Evolutionary conservation across 164 flowering plant species (phyloP), one percentile per base, ranked within the genome.

Genomic region (Warburgia ugandensis): DNA sequence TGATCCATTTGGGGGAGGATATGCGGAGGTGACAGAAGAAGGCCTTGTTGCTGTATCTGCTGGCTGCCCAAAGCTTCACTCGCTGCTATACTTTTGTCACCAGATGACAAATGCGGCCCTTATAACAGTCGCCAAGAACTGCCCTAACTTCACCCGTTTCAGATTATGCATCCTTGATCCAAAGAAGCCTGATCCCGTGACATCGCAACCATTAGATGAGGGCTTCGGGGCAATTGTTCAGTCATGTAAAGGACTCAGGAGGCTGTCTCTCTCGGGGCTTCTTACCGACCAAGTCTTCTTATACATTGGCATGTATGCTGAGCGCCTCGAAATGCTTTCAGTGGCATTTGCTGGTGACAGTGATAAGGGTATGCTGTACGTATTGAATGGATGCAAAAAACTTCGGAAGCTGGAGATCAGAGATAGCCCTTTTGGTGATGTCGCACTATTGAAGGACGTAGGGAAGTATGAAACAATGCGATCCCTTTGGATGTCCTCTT

Each of bases 401-500:
- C 74, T 91, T 17, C 65, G 81, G 45, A 91, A 91, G 73, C 77
- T 91, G 12, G 96, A 84, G 65, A 84, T 91, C 55, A 71, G 84
- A 68, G 92, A 87, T 60, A 50, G 92, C 62, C 98, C 94, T 4
- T 85, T 87, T 52, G 95, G 96, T 32, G 64, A 86, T 56, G 54
- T 31, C 55, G 98, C 95, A 28, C 83, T 91, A 53, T 63, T 91
- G 21, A 54, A 55, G 56, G 84, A 83, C 72, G 73, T 76, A 70
- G 85, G 83, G 37, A 87, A 87, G 96, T 79, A 83, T 68, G 96
- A 84, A 55, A 76, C 94, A 87, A 87, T 91, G 97, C 97, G 96
- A 87, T 91, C 96, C 90, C 96, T 91, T 91, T 91, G 96, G 97
- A 87, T 91, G 97, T 87, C 96, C 51, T 76, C 92, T 60, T 91